Conservation (phyloP, 495 filamentous ascomycete species). For the Talaromyces thailandensis region DNA sequence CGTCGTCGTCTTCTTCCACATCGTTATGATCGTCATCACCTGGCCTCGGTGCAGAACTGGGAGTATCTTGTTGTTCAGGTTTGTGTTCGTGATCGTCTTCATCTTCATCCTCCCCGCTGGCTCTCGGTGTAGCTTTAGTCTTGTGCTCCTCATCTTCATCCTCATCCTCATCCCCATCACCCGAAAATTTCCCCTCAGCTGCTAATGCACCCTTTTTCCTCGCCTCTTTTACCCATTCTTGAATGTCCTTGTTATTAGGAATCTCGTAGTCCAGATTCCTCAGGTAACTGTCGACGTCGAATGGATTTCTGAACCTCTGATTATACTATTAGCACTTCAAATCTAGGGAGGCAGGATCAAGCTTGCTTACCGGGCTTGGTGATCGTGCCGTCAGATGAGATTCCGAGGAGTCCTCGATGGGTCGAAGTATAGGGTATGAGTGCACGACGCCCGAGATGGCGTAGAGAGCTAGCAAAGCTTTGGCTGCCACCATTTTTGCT, state of each 20-base stretch:
- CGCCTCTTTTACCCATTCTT: constrained; percentile 3
- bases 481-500: neutral
- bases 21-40: neutral
- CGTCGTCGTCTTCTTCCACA: neutral
- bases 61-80: neutral
- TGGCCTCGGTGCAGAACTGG: neutral
- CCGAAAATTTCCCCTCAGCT: neutral
- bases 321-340: neutral
- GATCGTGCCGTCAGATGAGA: neutral
- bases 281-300: constrained; percentile 3
- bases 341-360: neutral
- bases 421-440: neutral
- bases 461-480: neutral
- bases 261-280: neutral
- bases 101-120: neutral
- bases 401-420: neutral
- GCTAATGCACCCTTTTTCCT: constrained; percentile 3
- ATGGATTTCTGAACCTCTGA: constrained; percentile 3
- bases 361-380: neutral
- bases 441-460: neutral
- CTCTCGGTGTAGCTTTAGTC: too few species aligned
- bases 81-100: neutral
- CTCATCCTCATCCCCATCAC: neutral
- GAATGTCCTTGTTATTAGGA: constrained; percentile 3
- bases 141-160: neutral